A percentile compares a stretch with the other conserved stretches of the same genome.
phyloP scores from a whole-genome alignment of 129 eudicot genomes.

The Mikania micrantha region DNA sequence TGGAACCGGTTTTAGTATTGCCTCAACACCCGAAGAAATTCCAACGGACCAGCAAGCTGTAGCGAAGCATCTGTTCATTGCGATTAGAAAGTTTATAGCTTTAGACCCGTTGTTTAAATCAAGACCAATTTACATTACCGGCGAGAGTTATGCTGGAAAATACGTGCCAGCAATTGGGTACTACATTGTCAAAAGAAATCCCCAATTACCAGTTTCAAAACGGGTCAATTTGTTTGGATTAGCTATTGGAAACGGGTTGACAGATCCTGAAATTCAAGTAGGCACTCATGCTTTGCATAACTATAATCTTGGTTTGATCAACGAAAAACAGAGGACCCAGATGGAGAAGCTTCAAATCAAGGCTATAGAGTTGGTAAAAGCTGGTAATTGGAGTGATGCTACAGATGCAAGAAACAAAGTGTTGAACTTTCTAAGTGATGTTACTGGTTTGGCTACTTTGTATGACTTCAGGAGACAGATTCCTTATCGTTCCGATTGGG shows the following conservation, averaged over 20 bases:
- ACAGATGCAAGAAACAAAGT: constrained; percentile 47
- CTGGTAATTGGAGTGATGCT: constrained; percentile 64
- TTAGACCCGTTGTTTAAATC: constrained; percentile 42
- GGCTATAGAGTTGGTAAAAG: constrained; percentile 27
- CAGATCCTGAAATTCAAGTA: constrained; percentile 68
- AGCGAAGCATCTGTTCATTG: constrained; percentile 55
- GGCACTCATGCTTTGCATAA: constrained; percentile 68
- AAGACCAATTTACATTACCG: constrained; percentile 72
- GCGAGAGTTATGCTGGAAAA: constrained; percentile 96
- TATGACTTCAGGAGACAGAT: constrained; percentile 59
- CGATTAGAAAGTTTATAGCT: constrained; percentile 47
- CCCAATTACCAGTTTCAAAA: constrained; percentile 17
- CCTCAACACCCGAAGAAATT: constrained; percentile 52
- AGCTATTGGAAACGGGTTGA: constrained; percentile 81
- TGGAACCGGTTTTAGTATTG: constrained; percentile 82
- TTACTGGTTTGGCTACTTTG: constrained; percentile 80
- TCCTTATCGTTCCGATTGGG: constrained; percentile 45
- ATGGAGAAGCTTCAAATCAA: constrained; percentile 54
- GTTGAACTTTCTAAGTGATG: constrained; percentile 26
- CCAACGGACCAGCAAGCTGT: constrained; percentile 61
- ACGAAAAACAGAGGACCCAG: constrained; percentile 55
- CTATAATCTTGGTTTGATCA: constrained; percentile 59
- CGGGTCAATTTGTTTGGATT: constrained; percentile 67
- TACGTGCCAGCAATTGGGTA: constrained; percentile 79
- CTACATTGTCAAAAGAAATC: constrained; percentile 53